Percentiles rank a stretch among this genome's conserved stretches.
Evolutionary conservation across 2,329 filamentous ascomycete genomes (phyloP).

Genomic region (Elsinoe ampelina): DNA sequence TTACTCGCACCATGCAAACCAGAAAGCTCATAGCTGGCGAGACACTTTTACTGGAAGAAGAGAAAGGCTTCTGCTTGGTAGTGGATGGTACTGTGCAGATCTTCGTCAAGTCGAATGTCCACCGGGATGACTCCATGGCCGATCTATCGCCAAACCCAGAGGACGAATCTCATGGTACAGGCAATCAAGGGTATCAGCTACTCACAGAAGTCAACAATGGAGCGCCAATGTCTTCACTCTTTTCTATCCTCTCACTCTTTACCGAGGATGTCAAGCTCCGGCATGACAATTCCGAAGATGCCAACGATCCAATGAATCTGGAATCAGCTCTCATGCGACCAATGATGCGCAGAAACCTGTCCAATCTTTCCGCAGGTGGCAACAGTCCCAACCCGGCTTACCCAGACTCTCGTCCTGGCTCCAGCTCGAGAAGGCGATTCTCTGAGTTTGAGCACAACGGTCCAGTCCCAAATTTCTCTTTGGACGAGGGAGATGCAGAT

Average conservation of each 20-base stretch:
- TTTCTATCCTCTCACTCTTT: constrained; percentile 93
- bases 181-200: constrained; percentile 81
- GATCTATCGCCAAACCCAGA: constrained; percentile 37
- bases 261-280: constrained; percentile 85
- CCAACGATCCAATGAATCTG: neutral
- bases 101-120: constrained; percentile 80
- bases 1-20: constrained; percentile 97
- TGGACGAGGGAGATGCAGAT: constrained; percentile 41
- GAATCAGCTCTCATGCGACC: constrained; percentile 5
- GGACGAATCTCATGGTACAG: constrained; percentile 33
- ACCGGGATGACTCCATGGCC: constrained; percentile 31
- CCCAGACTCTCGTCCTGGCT: constrained; percentile 16
- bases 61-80: constrained; percentile 95
- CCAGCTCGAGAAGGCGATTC: constrained; percentile 17
- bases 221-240: constrained; percentile 94
- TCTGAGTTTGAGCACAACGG: constrained; percentile 11
- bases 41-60: constrained; percentile 88
- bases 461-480: constrained; percentile 61
- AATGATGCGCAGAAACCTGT: constrained; percentile 5
- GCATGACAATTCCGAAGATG: constrained; percentile 57
- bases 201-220: constrained; percentile 96
- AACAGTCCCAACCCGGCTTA: neutral
- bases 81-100: constrained; percentile 96
- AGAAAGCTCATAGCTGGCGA: constrained; percentile 92
- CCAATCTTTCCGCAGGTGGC: constrained; percentile 3